A percentile compares a stretch with the other conserved stretches of the same genome.
phyloP scores from a whole-genome alignment of 495 filamentous ascomycete species.

The Jackrogersella multiformis region DNA sequence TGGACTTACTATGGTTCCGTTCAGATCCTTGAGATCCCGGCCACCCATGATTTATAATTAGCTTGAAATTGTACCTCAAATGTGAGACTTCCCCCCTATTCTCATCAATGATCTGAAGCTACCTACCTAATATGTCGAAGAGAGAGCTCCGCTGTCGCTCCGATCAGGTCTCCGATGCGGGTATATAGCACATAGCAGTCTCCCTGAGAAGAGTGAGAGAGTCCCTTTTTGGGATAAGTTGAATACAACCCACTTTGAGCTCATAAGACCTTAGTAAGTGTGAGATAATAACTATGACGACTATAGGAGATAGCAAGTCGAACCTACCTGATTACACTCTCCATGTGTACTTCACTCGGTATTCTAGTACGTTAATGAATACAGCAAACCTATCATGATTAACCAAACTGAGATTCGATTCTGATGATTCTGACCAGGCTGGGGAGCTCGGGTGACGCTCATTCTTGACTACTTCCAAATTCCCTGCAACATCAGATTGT shows the following conservation, averaged over 20 bases:
- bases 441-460: constrained; percentile 36
- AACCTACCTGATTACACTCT: constrained; percentile 18
- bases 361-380: constrained; percentile 35
- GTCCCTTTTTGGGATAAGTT: no score
- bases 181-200: no score
- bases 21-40: not conserved
- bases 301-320: constrained; percentile 24
- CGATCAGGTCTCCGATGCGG: no score
- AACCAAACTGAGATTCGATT: not conserved
- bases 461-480: constrained; percentile 36
- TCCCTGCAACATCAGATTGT: constrained; percentile 26
- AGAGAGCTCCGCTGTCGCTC: no score
- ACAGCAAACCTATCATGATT: not conserved
- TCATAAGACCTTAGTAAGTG: no score
- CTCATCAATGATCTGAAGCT: not conserved
- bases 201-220: no score
- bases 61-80: not conserved
- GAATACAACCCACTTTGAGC: no score
- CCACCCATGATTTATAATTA: not conserved
- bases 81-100: not conserved
- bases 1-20: not conserved
- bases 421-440: constrained; percentile 21
- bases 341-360: constrained; percentile 40
- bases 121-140: no score
- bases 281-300: no score